A percentile compares a stretch with the other conserved stretches of the same genome.
phyloP scores from a whole-genome alignment of 306 rosid genomes.

The Quercus alba region DNA sequence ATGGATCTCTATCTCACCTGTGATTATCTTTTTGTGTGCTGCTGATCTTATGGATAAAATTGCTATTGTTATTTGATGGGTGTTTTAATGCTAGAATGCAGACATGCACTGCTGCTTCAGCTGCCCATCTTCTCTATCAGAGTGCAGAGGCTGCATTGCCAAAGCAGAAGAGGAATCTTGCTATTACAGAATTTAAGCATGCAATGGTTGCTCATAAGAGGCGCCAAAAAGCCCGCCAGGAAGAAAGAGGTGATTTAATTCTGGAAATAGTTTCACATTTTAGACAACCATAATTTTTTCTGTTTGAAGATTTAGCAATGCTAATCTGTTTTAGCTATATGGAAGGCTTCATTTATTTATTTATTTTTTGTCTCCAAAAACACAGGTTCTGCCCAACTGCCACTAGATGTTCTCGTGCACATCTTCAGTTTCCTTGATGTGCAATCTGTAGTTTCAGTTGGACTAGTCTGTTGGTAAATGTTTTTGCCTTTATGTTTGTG shows the following conservation, averaged over 20 bases:
- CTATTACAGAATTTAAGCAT: constrained; percentile 63
- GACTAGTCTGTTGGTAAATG: constrained; percentile 65
- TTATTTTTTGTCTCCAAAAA: neutral
- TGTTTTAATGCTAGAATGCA: constrained; percentile 50
- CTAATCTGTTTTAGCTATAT: neutral
- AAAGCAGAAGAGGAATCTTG: constrained; percentile 70
- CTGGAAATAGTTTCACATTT: constrained; percentile 13
- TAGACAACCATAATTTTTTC: neutral
- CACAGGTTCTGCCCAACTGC: constrained; percentile 57
- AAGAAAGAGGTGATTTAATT: constrained; percentile 48
- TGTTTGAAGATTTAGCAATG: neutral
- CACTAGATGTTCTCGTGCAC: constrained; percentile 67
- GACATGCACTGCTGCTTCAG: constrained; percentile 59
- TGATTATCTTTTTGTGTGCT: neutral
- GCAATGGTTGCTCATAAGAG: constrained; percentile 82
- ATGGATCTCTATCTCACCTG: neutral
- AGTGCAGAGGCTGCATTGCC: constrained; percentile 70
- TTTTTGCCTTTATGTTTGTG: constrained; percentile 11
- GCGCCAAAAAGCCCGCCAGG: constrained; percentile 48
- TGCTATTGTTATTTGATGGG: constrained; percentile 10
- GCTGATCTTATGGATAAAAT: neutral
- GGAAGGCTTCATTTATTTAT: neutral
- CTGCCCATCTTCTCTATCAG: constrained; percentile 61
- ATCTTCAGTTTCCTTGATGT: constrained; percentile 68
- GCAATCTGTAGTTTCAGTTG: constrained; percentile 57